Base-by-base conservation (phyloP, 345 rosid genomes). In the Populus tremula region DNA sequence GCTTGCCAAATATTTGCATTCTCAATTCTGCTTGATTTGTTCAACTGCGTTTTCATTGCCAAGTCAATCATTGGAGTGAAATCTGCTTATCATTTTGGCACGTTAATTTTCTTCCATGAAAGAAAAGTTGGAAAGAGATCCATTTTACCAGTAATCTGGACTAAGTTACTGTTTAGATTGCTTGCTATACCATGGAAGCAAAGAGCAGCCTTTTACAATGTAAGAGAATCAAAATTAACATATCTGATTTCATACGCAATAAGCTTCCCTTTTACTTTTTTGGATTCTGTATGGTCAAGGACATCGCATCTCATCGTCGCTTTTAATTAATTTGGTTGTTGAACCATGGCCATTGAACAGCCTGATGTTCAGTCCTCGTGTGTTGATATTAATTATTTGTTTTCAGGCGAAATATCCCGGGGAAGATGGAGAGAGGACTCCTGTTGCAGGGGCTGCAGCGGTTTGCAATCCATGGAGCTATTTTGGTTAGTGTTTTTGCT, bases 401-500 rank as follows among this genome's bases (percentile, higher is more conserved):
- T 78, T 84, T 66, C 82, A 94, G 98, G 98, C 93, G 73, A 94
- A 94, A 85, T 94, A 93, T 86, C 98, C 93, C 72, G 98, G 98
- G 9, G 98, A 93, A 86, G 92, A 91, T 61, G 91, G 91, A 61
- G 90, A 87, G 78, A 85, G 78, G 71, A 88, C 90, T 82, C 93
- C 95, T 31, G 20, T 91, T 76, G 90, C 92, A 50, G 98, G 97
- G 33, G 98, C 95, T 73, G 94, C 80, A 18, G 94, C 97, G 79
- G 82, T 94, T 80, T 89, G 97, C 86, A 87, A 88, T 78, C 98
- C 98, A 17, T 93, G 98, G 97, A 29, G 98, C 93, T 86, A 95
- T 94, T 77, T 82, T 94, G 98, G 98, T 94, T 82, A 86, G 94
- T 82, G 20, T 80, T 76, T 69, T 65, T 73, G 7, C 62, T 80